Base-by-base conservation (phyloP, 1,139 yeast genomes). In the Taphrina communis region DNA sequence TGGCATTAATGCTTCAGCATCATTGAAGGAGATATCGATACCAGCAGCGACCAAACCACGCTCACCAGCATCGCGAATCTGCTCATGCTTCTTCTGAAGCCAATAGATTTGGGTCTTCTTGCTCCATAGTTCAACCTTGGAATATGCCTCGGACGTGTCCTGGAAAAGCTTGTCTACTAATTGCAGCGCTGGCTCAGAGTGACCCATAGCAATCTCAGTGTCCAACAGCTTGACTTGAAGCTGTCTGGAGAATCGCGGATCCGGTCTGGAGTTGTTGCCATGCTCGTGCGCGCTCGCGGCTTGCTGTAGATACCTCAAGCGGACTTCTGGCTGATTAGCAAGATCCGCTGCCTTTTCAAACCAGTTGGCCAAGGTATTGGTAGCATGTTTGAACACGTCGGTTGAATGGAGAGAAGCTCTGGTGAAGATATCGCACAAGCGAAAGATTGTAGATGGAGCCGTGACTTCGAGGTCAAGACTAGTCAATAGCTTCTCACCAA, bases 11-110 rank as follows among this genome's bases (percentile, higher is more conserved):
- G 36, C 60, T 19, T 56, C 60, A 2, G 60, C 17, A 9, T 14
- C 19, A 11, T 17, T n/a, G 50, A 56, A 56, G 48, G 36, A 9
- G 14, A 59, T 46, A 44, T 44, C 63, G 11, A 46, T 44, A 8
- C 63, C 63, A 1, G 63, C 63, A 0, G 17, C 52, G 7, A 25
- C 6, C 14, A 59, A 25, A 6, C 63, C 63, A 21, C 46, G 8
- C n/a, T 46, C 44, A 31, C 63, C 63, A n/a, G 46, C 63, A 14
- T 42, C 42, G 25, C 52, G 39, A 35, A 48, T 50, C 25, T 59
- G 14, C 21, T 4, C 53, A 35, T 46, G 53, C 17, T 56, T 41
- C 52, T 46, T 46, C 12, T 31, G 25, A 9, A 25, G 41, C 44
- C 63, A 44, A 35, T 44, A 50, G 6, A 46, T 35, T 9, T 44